Base-by-base conservation (phyloP, 2,329 filamentous ascomycete genomes). In the Calonectria multiphialidica region DNA sequence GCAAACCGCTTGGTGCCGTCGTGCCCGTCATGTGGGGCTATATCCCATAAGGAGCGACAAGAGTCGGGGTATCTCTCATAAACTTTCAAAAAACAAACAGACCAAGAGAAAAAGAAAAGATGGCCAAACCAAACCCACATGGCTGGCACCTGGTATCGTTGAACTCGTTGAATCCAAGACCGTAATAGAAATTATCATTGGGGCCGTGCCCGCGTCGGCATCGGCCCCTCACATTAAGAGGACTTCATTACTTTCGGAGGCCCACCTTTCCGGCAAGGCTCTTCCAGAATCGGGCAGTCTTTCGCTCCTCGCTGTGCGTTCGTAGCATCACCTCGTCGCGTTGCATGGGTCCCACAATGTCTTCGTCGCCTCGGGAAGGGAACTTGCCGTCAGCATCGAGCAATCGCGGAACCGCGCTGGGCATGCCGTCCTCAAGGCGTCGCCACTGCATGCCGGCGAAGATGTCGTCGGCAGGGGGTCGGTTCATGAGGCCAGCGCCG, bases 291-390 rank as follows among this genome's bases (percentile, higher is more conserved):
- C 85, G 85, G 45, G 83, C 80, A 21, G 83, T 79, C 74, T 84
- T 86, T 74, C 84, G 84, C 74, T 87, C 85, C 53, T 88, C 86
- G 69, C 83, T 85, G 57, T 81, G 81, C 16, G 84, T 82, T 57
- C 87, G 84, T 35, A 83, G 82, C 89, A 91, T 91, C 74, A 87
- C 84, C 45, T 86, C 85, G 75, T 90, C 88, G 15, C 90, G 89
- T 77, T 92, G 91, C 96, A 98, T 98, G 8, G 96, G 96, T 1
- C 96, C 96, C 53, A 98, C 95, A 81, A 98, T 97, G 82, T 98
- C 96, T 78, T 96, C 93, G 79, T 98, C 95, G 65, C 95, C 95
- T 37, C 96, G 90, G 77, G 93, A 92, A 28, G 95, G 95, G 79
- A 98, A 98, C 83, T 98, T 98, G 80, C 94, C 93, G 74, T 93